Evolutionary conservation across 257 asterid species (phyloP).

Genomic region (Forsythia suspensa): DNA sequence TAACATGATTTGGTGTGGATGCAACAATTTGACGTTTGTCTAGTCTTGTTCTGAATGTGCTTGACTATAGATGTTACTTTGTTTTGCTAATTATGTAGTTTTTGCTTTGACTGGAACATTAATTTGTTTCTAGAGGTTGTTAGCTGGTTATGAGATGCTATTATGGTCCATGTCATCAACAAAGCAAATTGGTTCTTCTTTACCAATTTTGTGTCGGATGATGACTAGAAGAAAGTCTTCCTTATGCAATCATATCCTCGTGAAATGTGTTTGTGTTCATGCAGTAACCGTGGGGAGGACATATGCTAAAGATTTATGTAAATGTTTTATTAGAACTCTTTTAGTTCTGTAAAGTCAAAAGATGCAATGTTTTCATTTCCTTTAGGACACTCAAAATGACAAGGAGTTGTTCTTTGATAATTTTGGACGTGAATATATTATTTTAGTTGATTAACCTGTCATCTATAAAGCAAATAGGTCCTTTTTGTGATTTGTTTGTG

Average conservation of each 20-base stretch:
- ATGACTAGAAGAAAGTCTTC: conserved; percentile 29
- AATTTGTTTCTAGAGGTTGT: not conserved
- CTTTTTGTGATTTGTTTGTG: not conserved
- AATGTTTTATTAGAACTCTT: not conserved
- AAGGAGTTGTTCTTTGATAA: not conserved
- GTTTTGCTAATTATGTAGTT: not conserved
- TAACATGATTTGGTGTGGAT: not conserved
- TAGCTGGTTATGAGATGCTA: not conserved
- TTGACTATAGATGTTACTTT: not conserved
- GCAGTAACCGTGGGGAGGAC: conserved; percentile 13
- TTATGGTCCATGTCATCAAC: conserved; percentile 31
- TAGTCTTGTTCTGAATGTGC: not conserved
- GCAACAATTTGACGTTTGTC: not conserved
- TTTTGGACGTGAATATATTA: not conserved
- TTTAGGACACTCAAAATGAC: not conserved
- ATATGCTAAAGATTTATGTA: conserved; percentile 2
- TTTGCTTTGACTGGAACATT: not conserved
- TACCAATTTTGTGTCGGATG: conserved; percentile 48
- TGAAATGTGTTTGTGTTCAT: conserved; percentile 17
- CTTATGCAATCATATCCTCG: not conserved
- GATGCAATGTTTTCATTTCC: not conserved
- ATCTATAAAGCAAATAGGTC: conserved; percentile 21
- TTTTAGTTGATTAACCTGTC: not conserved
- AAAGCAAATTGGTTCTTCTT: conserved; percentile 38
- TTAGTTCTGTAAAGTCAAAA: not conserved